A percentile compares a stretch with the other conserved stretches of the same genome.
phyloP scores from a whole-genome alignment of 139 green algal species.

The Chlamydomonas sp. region DNA sequence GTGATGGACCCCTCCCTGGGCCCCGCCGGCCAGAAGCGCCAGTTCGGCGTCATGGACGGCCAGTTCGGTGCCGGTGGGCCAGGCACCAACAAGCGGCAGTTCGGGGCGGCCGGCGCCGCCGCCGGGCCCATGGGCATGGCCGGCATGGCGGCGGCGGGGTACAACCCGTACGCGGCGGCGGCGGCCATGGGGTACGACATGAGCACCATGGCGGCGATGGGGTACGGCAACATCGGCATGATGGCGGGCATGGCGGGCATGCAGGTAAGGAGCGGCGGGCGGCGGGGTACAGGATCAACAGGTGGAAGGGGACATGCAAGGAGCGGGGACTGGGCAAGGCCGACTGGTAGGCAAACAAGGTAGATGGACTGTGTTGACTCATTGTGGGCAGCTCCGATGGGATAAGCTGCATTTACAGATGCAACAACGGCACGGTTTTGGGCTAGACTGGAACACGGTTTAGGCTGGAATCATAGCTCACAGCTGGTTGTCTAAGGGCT shows the following conservation, averaged over 20 bases:
- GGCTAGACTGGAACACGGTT: too few relatives aligned
- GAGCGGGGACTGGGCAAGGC: too few relatives aligned
- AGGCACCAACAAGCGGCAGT: constrained; percentile 39
- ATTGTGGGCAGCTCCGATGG: too few relatives aligned
- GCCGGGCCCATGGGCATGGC: constrained; percentile 36
- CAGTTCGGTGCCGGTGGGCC: constrained; percentile 5
- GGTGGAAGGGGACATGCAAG: too few relatives aligned
- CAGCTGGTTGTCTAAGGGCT: too few relatives aligned
- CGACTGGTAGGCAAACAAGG: too few relatives aligned
- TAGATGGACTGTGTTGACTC: too few relatives aligned
- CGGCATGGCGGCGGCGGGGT: constrained; percentile 24
- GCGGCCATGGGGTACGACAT: constrained; percentile 42
- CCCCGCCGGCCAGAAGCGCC: constrained; percentile 31
- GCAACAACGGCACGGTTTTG: too few relatives aligned
- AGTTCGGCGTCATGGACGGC: constrained; percentile 22
- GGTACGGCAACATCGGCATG: constrained; percentile 44
- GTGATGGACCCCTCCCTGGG: constrained; percentile 22
- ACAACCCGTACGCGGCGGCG: constrained; percentile 33
- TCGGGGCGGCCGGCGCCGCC: constrained; percentile 4
- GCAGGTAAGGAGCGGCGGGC: constrained; percentile 7
- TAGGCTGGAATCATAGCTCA: too few relatives aligned
- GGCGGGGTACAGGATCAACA: too few relatives aligned
- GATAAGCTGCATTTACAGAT: too few relatives aligned
- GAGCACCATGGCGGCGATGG: constrained; percentile 36
- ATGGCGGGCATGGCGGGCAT: constrained; percentile 43